A percentile compares a stretch with the other conserved stretches of the same genome.
These are phyloP conservation scores for Trypanosoma brucei DNA, from an alignment of 208 protist genomes.

Conservation along the genomic window DNA sequence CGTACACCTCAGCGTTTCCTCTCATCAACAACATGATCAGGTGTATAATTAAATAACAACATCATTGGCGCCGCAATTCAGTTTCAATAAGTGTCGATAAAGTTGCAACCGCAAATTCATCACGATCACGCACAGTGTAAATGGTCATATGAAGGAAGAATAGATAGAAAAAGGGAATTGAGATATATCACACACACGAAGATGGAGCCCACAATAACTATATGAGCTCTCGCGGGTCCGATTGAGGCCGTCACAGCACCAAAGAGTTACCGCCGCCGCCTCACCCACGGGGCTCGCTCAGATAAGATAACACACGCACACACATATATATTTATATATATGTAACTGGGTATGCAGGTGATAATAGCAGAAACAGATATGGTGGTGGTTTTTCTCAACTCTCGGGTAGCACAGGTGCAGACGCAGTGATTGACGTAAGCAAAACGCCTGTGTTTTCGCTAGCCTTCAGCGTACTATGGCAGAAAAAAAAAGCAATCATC, in stretches of 20 bases:
- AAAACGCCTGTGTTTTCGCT: slow-evolving; percentile 26
- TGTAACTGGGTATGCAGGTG: too few relatives aligned
- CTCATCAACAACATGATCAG: not conserved
- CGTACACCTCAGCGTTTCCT: not conserved
- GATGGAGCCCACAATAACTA: not conserved
- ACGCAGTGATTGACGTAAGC: slow-evolving; percentile 14
- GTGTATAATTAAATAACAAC: slow-evolving; percentile 21
- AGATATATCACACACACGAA: not conserved
- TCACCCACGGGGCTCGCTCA: slow-evolving; percentile 16
- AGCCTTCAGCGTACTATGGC: not conserved
- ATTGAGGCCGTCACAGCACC: slow-evolving; percentile 11
- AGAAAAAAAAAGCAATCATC: not conserved
- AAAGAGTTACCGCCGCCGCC: slow-evolving; percentile 10
- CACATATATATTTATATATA: too few relatives aligned
- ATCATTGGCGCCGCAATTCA: slow-evolving; percentile 3
- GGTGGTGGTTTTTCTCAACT: not conserved
- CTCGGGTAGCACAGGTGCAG: slow-evolving; percentile 25
- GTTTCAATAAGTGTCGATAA: too few relatives aligned
- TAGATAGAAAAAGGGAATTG: not conserved
- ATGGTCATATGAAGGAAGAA: too few relatives aligned
- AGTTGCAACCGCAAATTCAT: too few relatives aligned
- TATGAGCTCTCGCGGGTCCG: slow-evolving; percentile 11
- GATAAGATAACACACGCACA: too few relatives aligned
- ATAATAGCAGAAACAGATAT: not conserved
- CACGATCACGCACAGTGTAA: too few relatives aligned